These are phyloP conservation scores for Bacterosira constricta DNA, from an alignment of 108 stramenopile species.

Conservation along the genomic window DNA sequence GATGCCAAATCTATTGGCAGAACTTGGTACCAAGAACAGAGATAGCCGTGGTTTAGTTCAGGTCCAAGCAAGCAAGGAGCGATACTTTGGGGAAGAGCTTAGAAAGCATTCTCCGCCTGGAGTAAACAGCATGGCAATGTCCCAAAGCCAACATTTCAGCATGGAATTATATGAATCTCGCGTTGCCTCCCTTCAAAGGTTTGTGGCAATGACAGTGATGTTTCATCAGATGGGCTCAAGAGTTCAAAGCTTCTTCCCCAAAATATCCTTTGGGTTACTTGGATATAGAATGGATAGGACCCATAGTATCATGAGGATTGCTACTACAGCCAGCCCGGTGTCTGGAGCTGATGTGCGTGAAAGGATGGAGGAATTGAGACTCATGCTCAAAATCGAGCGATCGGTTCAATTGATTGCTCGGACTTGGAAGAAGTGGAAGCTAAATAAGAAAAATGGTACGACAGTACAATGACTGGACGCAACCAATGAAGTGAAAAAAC, in stretches of 20 bases:
- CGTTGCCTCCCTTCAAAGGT: constrained; percentile 54
- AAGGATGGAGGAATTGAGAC: constrained; percentile 60
- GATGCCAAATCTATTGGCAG: constrained; percentile 42
- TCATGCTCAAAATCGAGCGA: constrained; percentile 60
- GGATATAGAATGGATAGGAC: constrained; percentile 57
- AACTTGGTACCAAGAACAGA: constrained; percentile 41
- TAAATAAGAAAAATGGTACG: constrained; percentile 2
- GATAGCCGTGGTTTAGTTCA: constrained; percentile 41
- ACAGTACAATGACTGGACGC: no score
- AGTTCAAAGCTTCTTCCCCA: constrained; percentile 42
- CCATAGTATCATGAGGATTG: constrained; percentile 54
- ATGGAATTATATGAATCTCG: constrained; percentile 66
- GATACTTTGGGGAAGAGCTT: constrained; percentile 50
- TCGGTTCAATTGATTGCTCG: constrained; percentile 63
- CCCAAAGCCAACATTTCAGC: constrained; percentile 44
- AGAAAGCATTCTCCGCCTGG: constrained; percentile 28
- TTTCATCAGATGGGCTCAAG: constrained; percentile 62
- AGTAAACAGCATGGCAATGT: constrained; percentile 31
- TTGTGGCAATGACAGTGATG: constrained; percentile 60
- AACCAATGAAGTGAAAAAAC: no score
- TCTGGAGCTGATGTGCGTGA: constrained; percentile 60
- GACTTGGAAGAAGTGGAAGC: constrained; percentile 47
- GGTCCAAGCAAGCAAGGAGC: constrained; percentile 44
- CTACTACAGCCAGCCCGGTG: constrained; percentile 53
- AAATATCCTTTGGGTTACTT: constrained; percentile 50